These are phyloP conservation scores for Spathaspora boniae DNA, from an alignment of 805 yeast genomes.

Conservation along the genomic window DNA sequence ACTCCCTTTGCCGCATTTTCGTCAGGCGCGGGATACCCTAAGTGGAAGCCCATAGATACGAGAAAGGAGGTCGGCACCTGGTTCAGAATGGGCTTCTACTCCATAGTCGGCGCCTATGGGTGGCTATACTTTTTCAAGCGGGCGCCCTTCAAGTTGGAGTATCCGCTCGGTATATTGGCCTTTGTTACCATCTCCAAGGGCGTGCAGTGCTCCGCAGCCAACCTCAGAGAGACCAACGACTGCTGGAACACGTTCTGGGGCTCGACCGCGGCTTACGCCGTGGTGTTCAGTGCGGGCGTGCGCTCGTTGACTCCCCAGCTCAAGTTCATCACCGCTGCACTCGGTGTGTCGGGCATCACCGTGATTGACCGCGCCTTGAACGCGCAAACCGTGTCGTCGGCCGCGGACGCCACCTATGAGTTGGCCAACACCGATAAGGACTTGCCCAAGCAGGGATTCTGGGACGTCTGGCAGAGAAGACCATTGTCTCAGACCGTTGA, in stretches of 20 bases:
- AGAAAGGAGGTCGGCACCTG: slow-evolving; percentile 46
- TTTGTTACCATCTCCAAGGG: slow-evolving; percentile 51
- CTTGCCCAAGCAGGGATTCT: slow-evolving; percentile 50
- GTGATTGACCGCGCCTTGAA: slow-evolving; percentile 36
- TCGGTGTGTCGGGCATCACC: slow-evolving; percentile 38
- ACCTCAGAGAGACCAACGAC: slow-evolving; percentile 61
- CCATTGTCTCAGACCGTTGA: slow-evolving; percentile 78
- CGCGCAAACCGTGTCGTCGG: slow-evolving; percentile 41
- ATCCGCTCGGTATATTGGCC: slow-evolving; percentile 37
- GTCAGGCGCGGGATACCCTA: slow-evolving; percentile 40
- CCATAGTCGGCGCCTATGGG: slow-evolving; percentile 49
- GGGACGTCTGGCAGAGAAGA: slow-evolving; percentile 78
- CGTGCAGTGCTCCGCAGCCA: slow-evolving; percentile 38
- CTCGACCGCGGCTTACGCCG: slow-evolving; percentile 47
- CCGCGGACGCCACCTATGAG: slow-evolving; percentile 34
- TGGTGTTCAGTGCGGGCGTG: slow-evolving; percentile 43
- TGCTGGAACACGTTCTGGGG: slow-evolving; percentile 65
- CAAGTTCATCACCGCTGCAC: slow-evolving; percentile 37
- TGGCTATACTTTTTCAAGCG: slow-evolving; percentile 43
- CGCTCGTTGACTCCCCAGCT: slow-evolving; percentile 40
- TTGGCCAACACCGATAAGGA: slow-evolving; percentile 38
- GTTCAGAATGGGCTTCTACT: slow-evolving; percentile 42
- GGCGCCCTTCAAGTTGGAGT: slow-evolving; percentile 39
- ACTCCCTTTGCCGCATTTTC: slow-evolving; percentile 38
- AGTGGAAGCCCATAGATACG: slow-evolving; percentile 56